phyloP scores from a whole-genome alignment of 768 basidiomycete species.

The Boletales sp. region DNA sequence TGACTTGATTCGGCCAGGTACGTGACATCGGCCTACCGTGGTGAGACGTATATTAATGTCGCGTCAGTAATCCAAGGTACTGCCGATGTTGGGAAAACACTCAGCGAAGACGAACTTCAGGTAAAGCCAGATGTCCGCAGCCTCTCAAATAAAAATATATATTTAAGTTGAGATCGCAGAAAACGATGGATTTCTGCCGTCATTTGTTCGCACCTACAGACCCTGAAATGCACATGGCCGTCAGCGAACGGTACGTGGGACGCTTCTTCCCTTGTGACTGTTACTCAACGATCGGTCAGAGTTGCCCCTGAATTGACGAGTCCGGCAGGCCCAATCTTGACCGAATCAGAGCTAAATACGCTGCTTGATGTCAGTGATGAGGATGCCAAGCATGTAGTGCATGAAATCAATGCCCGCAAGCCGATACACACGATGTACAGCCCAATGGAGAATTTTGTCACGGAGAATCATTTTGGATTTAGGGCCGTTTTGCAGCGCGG shows the following conservation, averaged over 20 bases:
- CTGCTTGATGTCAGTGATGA: slow-evolving; percentile 2
- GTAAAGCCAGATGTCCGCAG: not conserved
- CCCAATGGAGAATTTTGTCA: slow-evolving; percentile 7
- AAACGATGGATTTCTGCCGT: slow-evolving; percentile 10
- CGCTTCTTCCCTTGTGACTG: not conserved
- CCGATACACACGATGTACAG: slow-evolving; percentile 14
- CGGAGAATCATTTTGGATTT: slow-evolving; percentile 12
- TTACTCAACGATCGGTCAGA: not conserved
- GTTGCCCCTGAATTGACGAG: not conserved
- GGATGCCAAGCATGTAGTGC: slow-evolving; percentile 8
- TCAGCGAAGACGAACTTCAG: slow-evolving; percentile 8
- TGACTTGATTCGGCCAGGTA: slow-evolving; percentile 8
- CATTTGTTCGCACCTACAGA: slow-evolving; percentile 3
- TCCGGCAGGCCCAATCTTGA: not conserved
- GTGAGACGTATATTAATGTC: not conserved
- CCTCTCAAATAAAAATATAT: no score
- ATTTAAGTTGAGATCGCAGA: not conserved
- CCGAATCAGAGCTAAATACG: not conserved
- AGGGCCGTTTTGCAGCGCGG: slow-evolving; percentile 4
- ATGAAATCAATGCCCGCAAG: slow-evolving; percentile 15
- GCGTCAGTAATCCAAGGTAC: slow-evolving; percentile 5
- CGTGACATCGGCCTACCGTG: not conserved
- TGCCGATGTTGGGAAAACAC: slow-evolving; percentile 2
- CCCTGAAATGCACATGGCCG: slow-evolving; percentile 1
- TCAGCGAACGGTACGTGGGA: not conserved